Percentiles rank a stretch among this genome's conserved stretches.
These are phyloP conservation scores for Cyberlindnera samutprakarnensis DNA, from an alignment of 805 yeast species.

Conservation along the genomic window DNA sequence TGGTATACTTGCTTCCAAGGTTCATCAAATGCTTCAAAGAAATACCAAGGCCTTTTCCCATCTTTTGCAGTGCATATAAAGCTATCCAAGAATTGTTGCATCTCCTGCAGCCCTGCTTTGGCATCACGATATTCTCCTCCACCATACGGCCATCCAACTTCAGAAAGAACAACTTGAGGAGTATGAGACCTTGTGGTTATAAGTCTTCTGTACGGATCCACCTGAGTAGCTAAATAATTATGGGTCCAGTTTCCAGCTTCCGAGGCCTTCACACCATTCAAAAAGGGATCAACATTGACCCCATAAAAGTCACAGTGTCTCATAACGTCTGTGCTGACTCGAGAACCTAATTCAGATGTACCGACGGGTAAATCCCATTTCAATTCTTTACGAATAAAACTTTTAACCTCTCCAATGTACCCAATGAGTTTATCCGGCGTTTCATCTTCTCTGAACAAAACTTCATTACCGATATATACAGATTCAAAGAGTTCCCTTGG, in stretches of 20 bases:
- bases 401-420: slow-evolving; percentile 36
- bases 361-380: slow-evolving; percentile 46
- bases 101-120: slow-evolving; percentile 35
- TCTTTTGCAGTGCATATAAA: slow-evolving; percentile 43
- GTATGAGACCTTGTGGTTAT: slow-evolving; percentile 17
- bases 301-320: slow-evolving; percentile 49
- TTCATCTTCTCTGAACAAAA: slow-evolving; percentile 45
- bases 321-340: slow-evolving; percentile 32
- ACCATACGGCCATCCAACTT: slow-evolving; percentile 66
- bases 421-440: slow-evolving; percentile 28
- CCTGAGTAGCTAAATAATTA: slow-evolving; percentile 36
- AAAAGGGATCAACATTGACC: slow-evolving; percentile 61
- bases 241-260: slow-evolving; percentile 46
- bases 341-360: slow-evolving; percentile 51
- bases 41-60: slow-evolving; percentile 41
- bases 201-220: slow-evolving; percentile 30
- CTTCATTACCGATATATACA: slow-evolving; percentile 58
- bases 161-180: slow-evolving; percentile 39
- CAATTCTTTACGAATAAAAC: slow-evolving; percentile 27
- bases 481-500: slow-evolving; percentile 42
- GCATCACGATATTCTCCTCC: slow-evolving; percentile 47
- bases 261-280: slow-evolving; percentile 45
- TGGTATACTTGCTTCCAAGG: slow-evolving; percentile 58
- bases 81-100: slow-evolving; percentile 39
- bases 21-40: slow-evolving; percentile 66